These are phyloP conservation scores for Digitaria exilis DNA, from an alignment of 202 grass and related monocot species.

Conservation along the genomic window DNA sequence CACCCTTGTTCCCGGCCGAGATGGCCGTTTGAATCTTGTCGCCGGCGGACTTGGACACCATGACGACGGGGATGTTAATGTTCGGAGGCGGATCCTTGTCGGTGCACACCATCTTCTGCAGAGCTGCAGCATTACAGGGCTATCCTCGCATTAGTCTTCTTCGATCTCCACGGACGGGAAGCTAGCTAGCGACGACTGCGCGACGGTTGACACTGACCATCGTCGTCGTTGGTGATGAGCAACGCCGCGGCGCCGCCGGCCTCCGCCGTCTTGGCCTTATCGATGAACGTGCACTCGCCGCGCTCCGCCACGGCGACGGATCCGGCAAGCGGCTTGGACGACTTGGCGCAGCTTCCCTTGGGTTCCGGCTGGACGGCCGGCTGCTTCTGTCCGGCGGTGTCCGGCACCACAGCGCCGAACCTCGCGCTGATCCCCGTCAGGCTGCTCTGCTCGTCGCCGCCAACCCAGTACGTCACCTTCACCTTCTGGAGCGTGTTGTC, in stretches of 20 bases:
- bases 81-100: conserved; percentile 62
- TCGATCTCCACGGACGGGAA: background rate
- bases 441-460: conserved; percentile 54
- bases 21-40: conserved; percentile 39
- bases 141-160: background rate
- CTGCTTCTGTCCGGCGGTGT: conserved; percentile 7
- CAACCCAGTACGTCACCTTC: conserved; percentile 74
- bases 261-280: conserved; percentile 72
- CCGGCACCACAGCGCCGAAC: conserved; percentile 68
- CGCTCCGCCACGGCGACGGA: conserved; percentile 62
- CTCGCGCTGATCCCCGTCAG: conserved; percentile 72
- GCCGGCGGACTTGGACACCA: conserved; percentile 63
- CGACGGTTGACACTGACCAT: conserved; percentile 55
- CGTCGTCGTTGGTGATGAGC: conserved; percentile 62
- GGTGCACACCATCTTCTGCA: conserved; percentile 82
- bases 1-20: conserved; percentile 39
- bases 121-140: conserved; percentile 38
- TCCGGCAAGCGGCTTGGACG: conserved; percentile 37
- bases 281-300: conserved; percentile 85
- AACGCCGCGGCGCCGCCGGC: conserved; percentile 59
- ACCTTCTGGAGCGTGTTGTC: conserved; percentile 79
- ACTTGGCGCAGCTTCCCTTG: conserved; percentile 56
- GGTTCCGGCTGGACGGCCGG: conserved; percentile 50
- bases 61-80: conserved; percentile 72
- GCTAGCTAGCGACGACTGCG: background rate